Percentiles rank a stretch among this genome's conserved stretches.
Conservation (phyloP, 495 filamentous ascomycete genomes). For the Aspergillus asperescens region DNA sequence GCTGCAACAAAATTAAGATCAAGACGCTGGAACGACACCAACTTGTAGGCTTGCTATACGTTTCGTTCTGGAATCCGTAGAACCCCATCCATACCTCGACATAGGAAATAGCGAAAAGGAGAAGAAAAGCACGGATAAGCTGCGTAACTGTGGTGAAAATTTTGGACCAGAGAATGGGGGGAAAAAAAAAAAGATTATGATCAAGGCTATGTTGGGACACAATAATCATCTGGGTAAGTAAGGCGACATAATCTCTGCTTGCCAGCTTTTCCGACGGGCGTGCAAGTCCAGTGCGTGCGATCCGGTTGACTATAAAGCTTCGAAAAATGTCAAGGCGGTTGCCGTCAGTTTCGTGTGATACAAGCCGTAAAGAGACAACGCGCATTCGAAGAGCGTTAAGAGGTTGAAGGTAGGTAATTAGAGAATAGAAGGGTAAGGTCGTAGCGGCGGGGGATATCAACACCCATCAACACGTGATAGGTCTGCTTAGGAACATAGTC, state of each 20-base stretch:
- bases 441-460: conserved; percentile 31
- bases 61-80: conserved; percentile 13
- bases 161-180: conserved; percentile 20
- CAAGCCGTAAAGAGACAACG: conserved; percentile 4
- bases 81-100: conserved; percentile 16
- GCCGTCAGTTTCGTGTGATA: conserved; percentile 7
- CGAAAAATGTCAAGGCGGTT: conserved; percentile 17
- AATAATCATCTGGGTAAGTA: conserved; percentile 20
- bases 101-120: conserved; percentile 18
- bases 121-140: conserved; percentile 14
- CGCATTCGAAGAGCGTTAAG: conserved; percentile 8
- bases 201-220: conserved; percentile 22
- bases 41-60: conserved; percentile 16
- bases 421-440: conserved; percentile 25
- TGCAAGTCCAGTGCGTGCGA: conserved; percentile 43
- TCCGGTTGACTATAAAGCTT: conserved; percentile 25
- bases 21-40: conserved; percentile 12
- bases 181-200: conserved; percentile 23
- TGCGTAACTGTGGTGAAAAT: conserved; percentile 1
- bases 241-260: conserved; percentile 12
- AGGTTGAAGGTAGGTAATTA: conserved; percentile 11
- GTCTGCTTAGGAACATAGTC: conserved; percentile 10
- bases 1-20: conserved; percentile 6
- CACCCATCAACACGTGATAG: conserved; percentile 10
- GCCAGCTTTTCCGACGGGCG: conserved; percentile 25